Evolutionary conservation across 176 grass and related monocot genomes (phyloP).

Genomic region (Poa pratensis): DNA sequence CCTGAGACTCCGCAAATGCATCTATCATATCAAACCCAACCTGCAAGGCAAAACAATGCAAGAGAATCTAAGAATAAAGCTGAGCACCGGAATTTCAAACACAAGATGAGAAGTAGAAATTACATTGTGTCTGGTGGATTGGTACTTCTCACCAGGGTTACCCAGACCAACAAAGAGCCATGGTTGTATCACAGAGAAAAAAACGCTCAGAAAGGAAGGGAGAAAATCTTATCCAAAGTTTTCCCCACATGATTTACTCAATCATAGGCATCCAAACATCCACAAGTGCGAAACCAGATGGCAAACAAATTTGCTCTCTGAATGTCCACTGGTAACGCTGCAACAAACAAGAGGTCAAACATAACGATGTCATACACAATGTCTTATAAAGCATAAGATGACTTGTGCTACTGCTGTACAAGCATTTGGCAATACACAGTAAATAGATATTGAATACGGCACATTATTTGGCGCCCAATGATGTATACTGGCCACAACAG

Average conservation of each 20-base stretch:
- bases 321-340: not conserved
- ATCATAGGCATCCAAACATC: not conserved
- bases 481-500: not conserved
- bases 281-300: not conserved
- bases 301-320: not conserved
- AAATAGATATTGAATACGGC: not conserved
- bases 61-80: not conserved
- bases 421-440: not conserved
- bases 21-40: constrained; percentile 97
- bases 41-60: constrained; percentile 34
- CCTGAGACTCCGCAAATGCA: constrained; percentile 66
- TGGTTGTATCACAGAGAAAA: constrained; percentile 44
- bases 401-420: not conserved
- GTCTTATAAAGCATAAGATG: not conserved
- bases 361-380: not conserved
- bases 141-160: constrained; percentile 90
- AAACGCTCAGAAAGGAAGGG: not conserved
- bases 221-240: constrained; percentile 1
- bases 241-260: constrained; percentile 22
- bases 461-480: not conserved
- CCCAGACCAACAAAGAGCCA: constrained; percentile 88
- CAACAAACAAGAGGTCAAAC: not conserved
- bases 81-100: not conserved
- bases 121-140: constrained; percentile 76
- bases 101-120: constrained; percentile 5